Base-by-base conservation (phyloP, 2,329 filamentous ascomycete species). In the Aspergillus pseudonomiae region DNA sequence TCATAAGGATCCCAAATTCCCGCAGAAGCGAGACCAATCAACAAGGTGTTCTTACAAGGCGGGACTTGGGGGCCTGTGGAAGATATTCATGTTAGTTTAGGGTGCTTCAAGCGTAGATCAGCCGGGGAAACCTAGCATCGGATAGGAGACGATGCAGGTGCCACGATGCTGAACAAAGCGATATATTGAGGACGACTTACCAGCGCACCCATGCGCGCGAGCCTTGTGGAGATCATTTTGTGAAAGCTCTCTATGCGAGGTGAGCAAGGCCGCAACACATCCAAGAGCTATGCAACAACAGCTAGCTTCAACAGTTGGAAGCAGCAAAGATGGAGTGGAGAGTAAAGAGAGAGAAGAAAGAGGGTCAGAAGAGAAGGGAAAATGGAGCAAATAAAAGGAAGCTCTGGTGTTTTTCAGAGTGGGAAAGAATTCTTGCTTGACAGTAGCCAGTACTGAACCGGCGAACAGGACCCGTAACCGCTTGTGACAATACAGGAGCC, bases 201-300 rank as follows among this genome's bases (percentile, higher is more conserved):
- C 79, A 82, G 75, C 75, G 77, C 79, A 78, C 79, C 78, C 69
- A 78, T 73, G 75, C 80, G 80, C 76, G 79, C 76, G 70, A 82
- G 75, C 76, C 78, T 76, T 69, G 79, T 76, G 72, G 80, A 79
- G 73, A 82, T 79, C 80, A 82, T 82, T 72, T 74, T 81, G 75
- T 81, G 75, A 69, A 74, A 73, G 75, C 73, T 77, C 75, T 76
- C 75, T 78, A 75, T 73, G 71, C 71, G 71, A 75, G 73, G 70
- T 71, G 71, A 69, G 71, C 73, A 75, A 67, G 67, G 68, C 72
- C 68, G 72, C 72, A 72, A 74, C 74, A 74, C 78, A 78, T 78
- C 72, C 73, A 79, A 77, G 63, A 69, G 26, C 26, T 28, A 28
- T 4, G 5, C 26, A 28, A 28, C 26, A 28, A 74, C 71, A 71